Conservation (phyloP, 805 yeast species). For the Schwanniomyces pseudopolymorphus region DNA sequence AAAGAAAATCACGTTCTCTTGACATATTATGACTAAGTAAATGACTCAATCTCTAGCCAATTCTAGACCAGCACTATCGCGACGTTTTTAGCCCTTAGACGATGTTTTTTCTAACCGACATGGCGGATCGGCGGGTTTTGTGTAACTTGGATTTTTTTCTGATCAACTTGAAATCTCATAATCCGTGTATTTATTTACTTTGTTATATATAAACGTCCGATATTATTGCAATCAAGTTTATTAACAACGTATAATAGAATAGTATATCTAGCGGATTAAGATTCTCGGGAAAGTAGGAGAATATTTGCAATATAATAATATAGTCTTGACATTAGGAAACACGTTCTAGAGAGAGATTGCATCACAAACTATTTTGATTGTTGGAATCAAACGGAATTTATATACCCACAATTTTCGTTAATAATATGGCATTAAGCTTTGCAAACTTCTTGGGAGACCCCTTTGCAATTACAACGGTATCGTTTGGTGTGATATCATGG, state of each 20-base stretch:
- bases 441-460: constrained; percentile 76
- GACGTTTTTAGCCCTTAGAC: too few relatives aligned
- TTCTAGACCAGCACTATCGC: not conserved
- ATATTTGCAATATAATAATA: not conserved
- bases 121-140: not conserved
- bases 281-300: not conserved
- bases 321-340: not conserved
- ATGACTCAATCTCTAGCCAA: too few relatives aligned
- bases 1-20: too few relatives aligned
- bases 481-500: constrained; percentile 80
- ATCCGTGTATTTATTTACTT: not conserved
- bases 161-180: not conserved
- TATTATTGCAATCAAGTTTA: not conserved
- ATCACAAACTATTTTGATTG: not conserved
- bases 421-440: constrained; percentile 32
- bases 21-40: too few relatives aligned
- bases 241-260: not conserved
- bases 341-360: not conserved
- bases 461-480: constrained; percentile 78
- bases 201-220: not conserved
- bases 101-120: too few relatives aligned
- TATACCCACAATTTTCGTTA: not conserved
- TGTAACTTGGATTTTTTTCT: not conserved
- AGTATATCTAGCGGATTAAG: not conserved
- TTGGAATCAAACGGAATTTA: too few relatives aligned